Evolutionary conservation across 2,329 filamentous ascomycete genomes (phyloP).

Genomic region (Dothistroma pini): DNA sequence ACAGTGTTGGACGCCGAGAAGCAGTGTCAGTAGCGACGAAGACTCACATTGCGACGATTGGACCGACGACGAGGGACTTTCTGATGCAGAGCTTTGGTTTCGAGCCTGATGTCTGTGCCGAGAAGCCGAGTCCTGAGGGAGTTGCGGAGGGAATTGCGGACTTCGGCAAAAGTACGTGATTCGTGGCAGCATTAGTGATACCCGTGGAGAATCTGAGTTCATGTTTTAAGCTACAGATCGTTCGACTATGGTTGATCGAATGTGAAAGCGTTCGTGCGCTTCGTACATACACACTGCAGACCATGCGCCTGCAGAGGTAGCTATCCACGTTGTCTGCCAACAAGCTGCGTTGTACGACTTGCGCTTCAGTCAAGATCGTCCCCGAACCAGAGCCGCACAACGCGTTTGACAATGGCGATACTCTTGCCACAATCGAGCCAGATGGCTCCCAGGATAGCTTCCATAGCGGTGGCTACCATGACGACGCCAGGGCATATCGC

Average conservation of each 20-base stretch:
- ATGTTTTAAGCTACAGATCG: background rate
- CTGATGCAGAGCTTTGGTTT: constrained; percentile 62
- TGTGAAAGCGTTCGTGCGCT: background rate
- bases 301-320: background rate
- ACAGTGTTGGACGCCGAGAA: constrained; percentile 53
- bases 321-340: background rate
- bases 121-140: constrained; percentile 76
- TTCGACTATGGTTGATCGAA: background rate
- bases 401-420: background rate
- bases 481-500: background rate
- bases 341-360: background rate
- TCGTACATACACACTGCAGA: background rate
- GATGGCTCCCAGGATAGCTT: background rate
- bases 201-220: background rate
- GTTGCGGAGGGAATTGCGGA: constrained; percentile 62
- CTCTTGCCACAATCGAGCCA: background rate
- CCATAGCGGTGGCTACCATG: background rate
- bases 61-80: constrained; percentile 82
- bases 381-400: background rate
- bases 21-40: constrained; percentile 91
- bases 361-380: background rate
- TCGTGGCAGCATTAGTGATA: constrained; percentile 3
- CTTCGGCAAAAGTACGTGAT: constrained; percentile 9
- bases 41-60: constrained; percentile 79
- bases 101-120: constrained; percentile 74